Base-by-base conservation (phyloP, 2,329 filamentous ascomycete species). In the Juglanconis juglandina region DNA sequence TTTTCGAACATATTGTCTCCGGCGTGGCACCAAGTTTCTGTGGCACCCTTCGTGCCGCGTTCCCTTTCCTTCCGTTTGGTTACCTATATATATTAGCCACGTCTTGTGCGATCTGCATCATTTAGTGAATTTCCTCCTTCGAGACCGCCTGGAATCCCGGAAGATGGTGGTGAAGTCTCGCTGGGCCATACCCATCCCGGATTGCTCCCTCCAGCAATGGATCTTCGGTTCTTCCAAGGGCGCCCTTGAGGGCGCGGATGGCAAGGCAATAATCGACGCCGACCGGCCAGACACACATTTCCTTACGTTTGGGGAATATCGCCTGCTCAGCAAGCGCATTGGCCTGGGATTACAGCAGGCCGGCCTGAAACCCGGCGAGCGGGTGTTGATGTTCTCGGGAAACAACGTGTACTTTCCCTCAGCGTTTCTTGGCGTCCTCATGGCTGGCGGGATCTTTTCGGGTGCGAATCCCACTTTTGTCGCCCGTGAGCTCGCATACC, bases 401-500 rank as follows among this genome's bases (percentile, higher is more conserved):
- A 94, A 93, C 73, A 87, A 83, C 65, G 72, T 94, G 13, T 91
- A 88, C 75, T 91, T 88, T 69, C 88, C 90, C 0, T 78, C 84
- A 0, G 77, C 90, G 1, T 84, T 93, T 57, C 79, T 92, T 72
- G 90, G 90, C 14, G 79, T 89, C 24, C 79, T 92, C 54, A 92
- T 92, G 85, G 89, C 90, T 0, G 89, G 89, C 4, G 89, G 89
- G 1, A 77, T 94, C 57, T 94, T 94, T 75, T 89, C 87, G 0
- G 90, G 89, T 33, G 73, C 73, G 42, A 74, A 74, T 60, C 73
- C 73, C 30, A 63, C 66, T 4, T 73, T 86, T 66, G 86, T 90
- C 0, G 77, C 84, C 0, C 78, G 89, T 24, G 91, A 95, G 72
- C 73, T 96, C 50, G 88, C 86, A 6, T 88, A 90, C 71, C 91